phyloP scores from a whole-genome alignment of 2,329 filamentous ascomycete species.

The Penicillium freii region DNA sequence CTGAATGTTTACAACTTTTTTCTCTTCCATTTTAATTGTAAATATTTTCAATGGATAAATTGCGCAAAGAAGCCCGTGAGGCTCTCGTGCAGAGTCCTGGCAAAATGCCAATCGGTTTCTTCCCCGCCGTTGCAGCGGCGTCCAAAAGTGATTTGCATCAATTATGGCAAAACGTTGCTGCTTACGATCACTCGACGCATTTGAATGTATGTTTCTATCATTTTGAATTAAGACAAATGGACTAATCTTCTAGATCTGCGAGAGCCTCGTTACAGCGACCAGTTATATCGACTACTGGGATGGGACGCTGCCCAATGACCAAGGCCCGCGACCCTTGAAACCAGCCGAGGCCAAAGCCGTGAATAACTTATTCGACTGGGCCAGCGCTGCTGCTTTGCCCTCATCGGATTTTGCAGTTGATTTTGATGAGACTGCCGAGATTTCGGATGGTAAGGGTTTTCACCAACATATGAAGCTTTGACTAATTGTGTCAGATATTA shows the following conservation, averaged over 20 bases:
- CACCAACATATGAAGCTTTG: neutral
- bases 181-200: constrained; percentile 19
- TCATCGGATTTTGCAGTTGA: constrained; percentile 31
- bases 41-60: constrained; percentile 25
- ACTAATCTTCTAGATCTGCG: constrained; percentile 27
- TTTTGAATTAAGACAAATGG: neutral
- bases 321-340: constrained; percentile 15
- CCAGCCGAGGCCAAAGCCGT: constrained; percentile 25
- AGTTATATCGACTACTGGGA: constrained; percentile 24
- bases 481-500: constrained; percentile 14
- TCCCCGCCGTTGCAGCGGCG: constrained; percentile 4
- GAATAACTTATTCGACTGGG: constrained; percentile 35
- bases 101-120: constrained; percentile 9
- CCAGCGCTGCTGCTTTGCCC: constrained; percentile 31
- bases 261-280: constrained; percentile 32
- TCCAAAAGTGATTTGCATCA: constrained; percentile 17
- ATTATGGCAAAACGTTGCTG: constrained; percentile 35
- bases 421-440: constrained; percentile 28
- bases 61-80: constrained; percentile 30
- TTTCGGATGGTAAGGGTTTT: constrained; percentile 11
- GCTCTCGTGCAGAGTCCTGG: constrained; percentile 18
- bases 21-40: neutral
- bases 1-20: neutral
- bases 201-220: constrained; percentile 22
- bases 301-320: constrained; percentile 14